Evolutionary conservation across 441 rosid species (phyloP), one percentile per base, ranked within the genome.

Genomic region (Jatropha multifida): DNA sequence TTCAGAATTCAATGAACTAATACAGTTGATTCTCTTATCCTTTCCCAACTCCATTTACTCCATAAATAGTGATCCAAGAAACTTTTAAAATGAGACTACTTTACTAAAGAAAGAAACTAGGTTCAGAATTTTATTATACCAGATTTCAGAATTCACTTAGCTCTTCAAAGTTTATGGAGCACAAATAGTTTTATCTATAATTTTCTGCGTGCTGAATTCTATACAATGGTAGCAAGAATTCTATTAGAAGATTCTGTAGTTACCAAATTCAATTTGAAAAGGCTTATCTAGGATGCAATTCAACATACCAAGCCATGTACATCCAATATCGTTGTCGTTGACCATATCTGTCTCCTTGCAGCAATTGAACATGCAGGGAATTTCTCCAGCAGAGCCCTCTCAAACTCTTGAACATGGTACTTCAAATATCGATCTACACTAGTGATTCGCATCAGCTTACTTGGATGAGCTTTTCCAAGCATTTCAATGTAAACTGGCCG

Each of bases 381-480:
- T 78, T 94, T 96, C 85, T 93, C 97, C 20, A 65, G 82, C 62
- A 94, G 80, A 65, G 97, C 90, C 87, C 78, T 90, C 91, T 96
- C 99, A 81, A 96, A 96, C 88, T 92, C 98, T 81, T 91, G 97
- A 58, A 96, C 98, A 81, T 93, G 99, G 85, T 96, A 91, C 86
- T 87, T 93, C 77, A 94, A 75, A 82, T 93, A 96, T 37, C 97
- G 87, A 4, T 96, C 97, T 9, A 88, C 83, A 37, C 84, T 83
- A 61, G 97, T 96, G 77, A 96, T 92, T 67, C 82, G 90, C 98
- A 96, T 91, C 74, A 96, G 89, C 86, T 81, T 90, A 79, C 86
- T 69, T 4, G 98, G 99, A 83, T 91, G 94, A 72, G 98, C 93
- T 88, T 91, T 89, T 69, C 99, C 99, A 77, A 96, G 98, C 83